These are phyloP conservation scores for Scheffersomyces spartinae DNA, from an alignment of 805 yeast species.

Conservation along the genomic window DNA sequence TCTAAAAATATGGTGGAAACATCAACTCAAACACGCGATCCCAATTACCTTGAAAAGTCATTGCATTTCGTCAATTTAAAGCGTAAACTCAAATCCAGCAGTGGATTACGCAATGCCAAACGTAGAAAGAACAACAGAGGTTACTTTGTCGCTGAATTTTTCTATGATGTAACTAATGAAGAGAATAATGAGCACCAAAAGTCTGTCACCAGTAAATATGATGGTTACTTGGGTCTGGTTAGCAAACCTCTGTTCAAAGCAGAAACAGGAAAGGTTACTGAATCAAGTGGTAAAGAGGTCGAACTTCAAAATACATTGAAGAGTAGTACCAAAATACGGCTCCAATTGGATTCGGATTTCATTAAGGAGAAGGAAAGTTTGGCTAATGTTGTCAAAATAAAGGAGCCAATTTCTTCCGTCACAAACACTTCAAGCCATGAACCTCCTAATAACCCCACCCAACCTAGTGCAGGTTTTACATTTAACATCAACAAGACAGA, in stretches of 20 bases:
- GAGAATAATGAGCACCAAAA: constrained; percentile 6
- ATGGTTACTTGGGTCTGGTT: too few species aligned
- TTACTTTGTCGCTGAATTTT: constrained; percentile 23
- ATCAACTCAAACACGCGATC: constrained; percentile 29
- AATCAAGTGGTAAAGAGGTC: too few species aligned
- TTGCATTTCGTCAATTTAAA: constrained; percentile 15
- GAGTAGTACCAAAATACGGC: too few species aligned
- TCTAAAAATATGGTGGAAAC: constrained; percentile 19
- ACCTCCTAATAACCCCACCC: constrained; percentile 2
- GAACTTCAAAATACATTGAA: too few species aligned
- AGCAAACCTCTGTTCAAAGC: too few species aligned
- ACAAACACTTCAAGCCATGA: constrained; percentile 1
- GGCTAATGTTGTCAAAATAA: constrained; percentile 20
- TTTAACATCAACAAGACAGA: constrained; percentile 20
- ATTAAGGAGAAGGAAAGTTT: constrained; percentile 12
- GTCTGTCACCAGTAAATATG: too few species aligned
- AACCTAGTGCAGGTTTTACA: constrained; percentile 28
- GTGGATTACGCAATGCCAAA: too few species aligned
- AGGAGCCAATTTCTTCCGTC: constrained; percentile 9
- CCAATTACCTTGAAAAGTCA: constrained; percentile 14
- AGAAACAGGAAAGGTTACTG: too few species aligned
- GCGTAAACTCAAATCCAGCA: too few species aligned
- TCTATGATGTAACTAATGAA: constrained; percentile 15
- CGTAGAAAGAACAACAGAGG: constrained; percentile 10
- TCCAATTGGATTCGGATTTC: constrained; percentile 20